These are phyloP conservation scores for Coniferiporia weirii DNA, from an alignment of 1,284 basidiomycete genomes.

Conservation along the genomic window DNA sequence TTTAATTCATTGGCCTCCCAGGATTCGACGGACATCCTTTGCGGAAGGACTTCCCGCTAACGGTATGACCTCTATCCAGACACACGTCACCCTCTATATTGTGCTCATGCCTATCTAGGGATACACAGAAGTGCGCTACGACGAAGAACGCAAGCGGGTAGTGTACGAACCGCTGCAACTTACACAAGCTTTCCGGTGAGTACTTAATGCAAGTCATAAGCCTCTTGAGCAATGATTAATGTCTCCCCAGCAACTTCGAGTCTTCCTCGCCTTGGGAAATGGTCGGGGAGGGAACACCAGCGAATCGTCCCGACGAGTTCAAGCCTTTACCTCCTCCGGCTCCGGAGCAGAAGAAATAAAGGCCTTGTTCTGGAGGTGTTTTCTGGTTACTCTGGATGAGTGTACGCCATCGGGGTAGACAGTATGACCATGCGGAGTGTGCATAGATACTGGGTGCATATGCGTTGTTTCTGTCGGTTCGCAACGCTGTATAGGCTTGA, in stretches of 20 bases:
- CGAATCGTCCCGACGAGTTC: slow-evolving; percentile 64
- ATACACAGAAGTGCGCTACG: slow-evolving; percentile 96
- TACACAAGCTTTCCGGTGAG: slow-evolving; percentile 94
- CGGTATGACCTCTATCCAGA: slow-evolving; percentile 40
- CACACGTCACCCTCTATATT: slow-evolving; percentile 25
- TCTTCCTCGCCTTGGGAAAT: slow-evolving; percentile 97
- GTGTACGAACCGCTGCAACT: slow-evolving; percentile 98
- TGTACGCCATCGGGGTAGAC: background rate
- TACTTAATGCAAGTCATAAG: background rate
- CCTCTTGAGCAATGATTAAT: slow-evolving; percentile 3
- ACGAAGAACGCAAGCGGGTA: slow-evolving; percentile 98
- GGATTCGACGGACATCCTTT: slow-evolving; percentile 98
- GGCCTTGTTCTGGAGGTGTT: background rate
- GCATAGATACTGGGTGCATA: background rate
- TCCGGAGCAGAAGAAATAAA: slow-evolving; percentile 64
- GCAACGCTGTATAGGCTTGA: too few relatives aligned
- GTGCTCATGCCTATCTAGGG: slow-evolving; percentile 45
- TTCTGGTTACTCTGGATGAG: background rate
- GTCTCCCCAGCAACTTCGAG: slow-evolving; percentile 77
- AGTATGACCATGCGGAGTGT: background rate
- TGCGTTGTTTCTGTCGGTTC: background rate
- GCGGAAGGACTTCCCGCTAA: slow-evolving; percentile 97
- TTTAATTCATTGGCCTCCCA: slow-evolving; percentile 28
- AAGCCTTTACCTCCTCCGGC: slow-evolving; percentile 61
- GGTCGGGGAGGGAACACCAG: slow-evolving; percentile 78